Percentiles rank a stretch among this genome's conserved stretches.
Conservation (phyloP, 1,139 yeast species). For the Candida sp. region DNA sequence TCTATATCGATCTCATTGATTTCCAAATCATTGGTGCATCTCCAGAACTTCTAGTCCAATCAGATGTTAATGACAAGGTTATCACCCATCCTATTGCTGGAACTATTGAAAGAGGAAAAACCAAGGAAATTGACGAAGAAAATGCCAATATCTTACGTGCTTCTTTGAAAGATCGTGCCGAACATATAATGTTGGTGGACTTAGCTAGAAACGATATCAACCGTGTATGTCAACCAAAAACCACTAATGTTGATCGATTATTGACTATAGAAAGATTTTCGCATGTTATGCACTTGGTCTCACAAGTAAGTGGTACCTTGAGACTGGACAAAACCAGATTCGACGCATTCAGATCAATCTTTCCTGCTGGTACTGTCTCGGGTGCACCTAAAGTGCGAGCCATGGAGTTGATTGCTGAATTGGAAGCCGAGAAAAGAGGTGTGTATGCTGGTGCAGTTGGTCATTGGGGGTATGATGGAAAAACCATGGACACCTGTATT, state of each 20-base stretch:
- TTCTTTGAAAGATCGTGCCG: slow-evolving; percentile 93
- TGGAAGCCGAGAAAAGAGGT: slow-evolving; percentile 91
- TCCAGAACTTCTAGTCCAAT: slow-evolving; percentile 87
- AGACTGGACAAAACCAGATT: slow-evolving; percentile 83
- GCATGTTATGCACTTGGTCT: slow-evolving; percentile 96
- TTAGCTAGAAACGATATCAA: slow-evolving; percentile 94
- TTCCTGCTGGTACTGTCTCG: slow-evolving; percentile 98
- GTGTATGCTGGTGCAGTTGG: slow-evolving; percentile 99
- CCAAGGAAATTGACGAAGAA: slow-evolving; percentile 86
- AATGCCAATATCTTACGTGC: slow-evolving; percentile 71
- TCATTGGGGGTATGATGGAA: slow-evolving; percentile 93
- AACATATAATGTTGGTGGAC: slow-evolving; percentile 97
- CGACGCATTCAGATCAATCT: slow-evolving; percentile 95
- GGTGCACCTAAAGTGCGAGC: slow-evolving; percentile 98
- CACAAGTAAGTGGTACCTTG: slow-evolving; percentile 90
- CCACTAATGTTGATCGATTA: slow-evolving; percentile 84
- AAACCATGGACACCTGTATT: slow-evolving; percentile 94
- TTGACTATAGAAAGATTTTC: slow-evolving; percentile 90
- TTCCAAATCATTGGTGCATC: slow-evolving; percentile 97
- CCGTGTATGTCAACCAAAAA: slow-evolving; percentile 83
- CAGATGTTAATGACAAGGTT: slow-evolving; percentile 68
- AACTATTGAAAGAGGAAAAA: slow-evolving; percentile 84
- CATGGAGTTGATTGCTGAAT: slow-evolving; percentile 88
- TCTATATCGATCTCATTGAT: slow-evolving; percentile 86
- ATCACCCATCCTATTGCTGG: slow-evolving; percentile 98